phyloP scores from a whole-genome alignment of 2,329 filamentous ascomycete species.

The Epichloe amarillans region DNA sequence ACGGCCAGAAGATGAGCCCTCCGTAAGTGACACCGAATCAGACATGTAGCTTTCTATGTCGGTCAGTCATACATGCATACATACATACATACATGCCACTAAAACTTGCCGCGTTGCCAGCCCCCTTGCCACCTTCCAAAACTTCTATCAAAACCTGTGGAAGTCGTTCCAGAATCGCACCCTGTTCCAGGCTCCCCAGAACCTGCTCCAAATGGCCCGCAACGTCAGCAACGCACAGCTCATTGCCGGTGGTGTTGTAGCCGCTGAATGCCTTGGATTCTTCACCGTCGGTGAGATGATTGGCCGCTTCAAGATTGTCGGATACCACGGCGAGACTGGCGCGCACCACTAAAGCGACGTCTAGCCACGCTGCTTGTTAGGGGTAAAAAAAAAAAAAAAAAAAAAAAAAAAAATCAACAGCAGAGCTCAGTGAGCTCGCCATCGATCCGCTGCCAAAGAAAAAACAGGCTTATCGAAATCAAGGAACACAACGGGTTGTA shows the following conservation, averaged over 20 bases:
- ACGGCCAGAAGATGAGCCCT: constrained; percentile 80
- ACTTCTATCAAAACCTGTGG: constrained; percentile 65
- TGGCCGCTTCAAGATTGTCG: constrained; percentile 86
- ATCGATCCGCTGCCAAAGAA: background rate
- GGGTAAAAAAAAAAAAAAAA: no score
- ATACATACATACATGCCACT: background rate
- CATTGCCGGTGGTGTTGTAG: constrained; percentile 59
- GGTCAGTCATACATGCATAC: background rate
- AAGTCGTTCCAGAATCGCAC: constrained; percentile 55
- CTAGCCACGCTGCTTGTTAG: no score
- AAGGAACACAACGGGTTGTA: background rate
- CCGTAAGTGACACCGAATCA: constrained; percentile 57
- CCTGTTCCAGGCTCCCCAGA: constrained; percentile 39
- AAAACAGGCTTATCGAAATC: background rate
- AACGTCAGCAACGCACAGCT: constrained; percentile 61
- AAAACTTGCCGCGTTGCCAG: constrained; percentile 30
- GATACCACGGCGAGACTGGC: constrained; percentile 64
- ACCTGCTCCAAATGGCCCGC: constrained; percentile 44
- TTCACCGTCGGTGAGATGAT: constrained; percentile 98
- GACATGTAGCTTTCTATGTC: no score
- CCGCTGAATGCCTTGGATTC: constrained; percentile 84
- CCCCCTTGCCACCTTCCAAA: constrained; percentile 65
- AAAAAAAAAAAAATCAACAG: no score
- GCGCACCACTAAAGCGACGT: constrained; percentile 41
- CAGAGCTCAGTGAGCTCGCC: background rate